These are phyloP conservation scores for Termitomyces sp. DNA, from an alignment of 768 basidiomycete species.

Conservation along the genomic window DNA sequence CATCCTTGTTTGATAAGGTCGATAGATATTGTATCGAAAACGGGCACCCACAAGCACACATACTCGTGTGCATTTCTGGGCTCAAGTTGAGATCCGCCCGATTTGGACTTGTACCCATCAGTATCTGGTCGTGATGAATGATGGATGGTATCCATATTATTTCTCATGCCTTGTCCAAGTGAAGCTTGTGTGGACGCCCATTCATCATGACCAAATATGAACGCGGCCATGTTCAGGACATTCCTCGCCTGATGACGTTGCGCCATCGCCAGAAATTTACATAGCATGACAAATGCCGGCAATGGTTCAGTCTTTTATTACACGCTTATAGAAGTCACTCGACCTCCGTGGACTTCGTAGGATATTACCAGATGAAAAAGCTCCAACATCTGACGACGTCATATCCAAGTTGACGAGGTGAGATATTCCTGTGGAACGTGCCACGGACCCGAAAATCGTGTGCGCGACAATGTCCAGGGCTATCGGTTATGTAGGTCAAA, in stretches of 20 bases:
- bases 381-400: neutral
- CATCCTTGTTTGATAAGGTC: neutral
- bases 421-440: neutral
- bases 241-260: neutral
- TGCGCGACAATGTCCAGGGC: neutral
- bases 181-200: neutral
- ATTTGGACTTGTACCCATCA: neutral
- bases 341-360: constrained; percentile 12
- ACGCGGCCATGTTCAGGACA: neutral
- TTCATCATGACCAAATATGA: neutral
- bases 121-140: neutral
- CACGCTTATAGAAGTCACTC: neutral
- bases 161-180: constrained; percentile 8
- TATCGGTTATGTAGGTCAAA: neutral
- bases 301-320: neutral
- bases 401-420: constrained; percentile 1
- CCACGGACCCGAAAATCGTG: neutral
- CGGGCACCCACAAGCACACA: neutral
- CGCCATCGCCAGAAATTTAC: too few relatives aligned
- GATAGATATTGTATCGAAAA: neutral
- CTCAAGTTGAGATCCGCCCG: constrained; percentile 11
- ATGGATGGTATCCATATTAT: neutral
- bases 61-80: neutral
- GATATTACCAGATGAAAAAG: neutral
- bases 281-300: neutral